Base-by-base conservation (phyloP, 2,329 filamentous ascomycete genomes). In the Xylariaceae sp. region DNA sequence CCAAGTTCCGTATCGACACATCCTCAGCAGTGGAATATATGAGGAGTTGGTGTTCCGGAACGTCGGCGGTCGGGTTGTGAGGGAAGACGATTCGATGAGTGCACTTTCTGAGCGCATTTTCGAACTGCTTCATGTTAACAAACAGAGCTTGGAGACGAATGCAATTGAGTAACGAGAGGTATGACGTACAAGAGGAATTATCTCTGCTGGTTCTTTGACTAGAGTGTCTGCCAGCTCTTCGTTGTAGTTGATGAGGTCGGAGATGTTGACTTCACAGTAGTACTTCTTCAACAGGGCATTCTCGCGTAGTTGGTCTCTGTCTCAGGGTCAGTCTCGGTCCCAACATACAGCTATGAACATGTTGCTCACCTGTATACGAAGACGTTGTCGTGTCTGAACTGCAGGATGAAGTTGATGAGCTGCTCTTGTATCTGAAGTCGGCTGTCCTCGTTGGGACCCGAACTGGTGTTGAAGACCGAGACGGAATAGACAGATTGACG, bases 181-280 rank as follows among this genome's bases (percentile, higher is more conserved):
- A 49, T 3, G n/a, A 70, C 85, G 62, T 77, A 96, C 92, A 56
- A 97, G 78, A 61, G 94, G 93, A 60, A 99, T 94, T 58, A 96
- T 89, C 59, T 97, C 92, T 51, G 88, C 88, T 3, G 94, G 95
- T 72, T 97, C 91, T 53, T 89, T 94, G 17, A 88, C 89, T 63
- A 99, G 81, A 71, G 88, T 87, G 74, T 97, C 90, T 34, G 93
- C 94, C 61, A 99, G 82, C 74, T 97, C 92, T 75, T 97, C 93
- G 71, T 96, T 94, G 77, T 92, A 97, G 62, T 89, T 94, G 74
- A 97, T 97, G 60, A 99, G 79, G 73, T 99, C 93, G 63, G 89
- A 90, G 68, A 99, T 90, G 73, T 99, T 92, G 72, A 99, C 85
- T 74, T 99, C 93, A 78, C 94, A 97, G 75, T 88, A 97, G 77